Base-by-base conservation (phyloP, 2,329 filamentous ascomycete genomes). In the Akanthomyces uredinophilus region DNA sequence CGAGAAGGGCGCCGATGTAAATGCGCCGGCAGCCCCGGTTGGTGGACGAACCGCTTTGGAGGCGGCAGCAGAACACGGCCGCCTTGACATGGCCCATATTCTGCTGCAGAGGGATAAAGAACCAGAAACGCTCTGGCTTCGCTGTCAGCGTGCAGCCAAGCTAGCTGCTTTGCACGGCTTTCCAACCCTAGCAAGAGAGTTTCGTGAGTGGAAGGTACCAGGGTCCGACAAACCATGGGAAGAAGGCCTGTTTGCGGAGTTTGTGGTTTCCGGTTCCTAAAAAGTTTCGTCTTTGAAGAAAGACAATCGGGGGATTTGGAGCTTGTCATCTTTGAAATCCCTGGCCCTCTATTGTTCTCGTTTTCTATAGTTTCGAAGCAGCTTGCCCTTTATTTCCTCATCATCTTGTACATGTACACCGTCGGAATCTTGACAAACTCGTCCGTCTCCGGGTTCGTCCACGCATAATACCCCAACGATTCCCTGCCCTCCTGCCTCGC, bases 331-430 rank as follows among this genome's bases (percentile, higher is more conserved):
- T 8, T 35, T 1, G 32, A 29, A 29, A 35, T 35, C 7, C 32
- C 29, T 32, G 5, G 29, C 5, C 29, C 8, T 32, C 29, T 32
- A 32, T 32, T 4, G 5, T 32, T 32, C 29, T 32, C 29, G 29
- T 8, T 13, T 39, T 39, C 37, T 39, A 39, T 39, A 39, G 37
- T 39, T 14, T 16, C 16, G 4, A 14, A 39, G 4, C 37, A 39
- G 37, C 37, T 14, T 10, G 2, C 37, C 37, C 37, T 39, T 16
- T 39, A 39, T 39, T 39, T 14, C 10, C 37, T 5, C 13, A 69
- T 39, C 14, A 62, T 57, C 62, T 73, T 71, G 41, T 65, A 68
- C 64, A 72, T 53, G 54, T 65, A 70, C 2, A 72, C 60, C 24
- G 58, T 58, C 8, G 67, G 65, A 5, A 70, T 37, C 11, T 37